A percentile compares a stretch with the other conserved stretches of the same genome.
Evolutionary conservation across 164 flowering plant species (phyloP).

Genomic region (Houttuynia cordata): DNA sequence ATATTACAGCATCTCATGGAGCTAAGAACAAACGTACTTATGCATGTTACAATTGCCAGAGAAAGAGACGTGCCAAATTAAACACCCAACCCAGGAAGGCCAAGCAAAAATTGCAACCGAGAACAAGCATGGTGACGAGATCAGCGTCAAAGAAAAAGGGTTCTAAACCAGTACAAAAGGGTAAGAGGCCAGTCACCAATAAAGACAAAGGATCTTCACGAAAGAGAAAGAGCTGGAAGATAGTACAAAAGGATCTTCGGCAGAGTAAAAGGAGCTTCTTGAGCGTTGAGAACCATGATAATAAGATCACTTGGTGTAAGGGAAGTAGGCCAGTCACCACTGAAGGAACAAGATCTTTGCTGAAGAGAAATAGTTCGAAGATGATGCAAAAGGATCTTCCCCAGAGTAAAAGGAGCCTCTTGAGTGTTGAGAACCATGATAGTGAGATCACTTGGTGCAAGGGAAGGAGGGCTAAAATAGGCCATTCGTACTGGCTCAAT

Average conservation of each 20-base stretch:
- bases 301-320: slow-evolving; percentile 27
- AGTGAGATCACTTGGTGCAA: slow-evolving; percentile 27
- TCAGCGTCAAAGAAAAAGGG: slow-evolving; percentile 47
- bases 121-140: slow-evolving; percentile 21
- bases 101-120: slow-evolving; percentile 4
- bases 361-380: not conserved
- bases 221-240: not conserved
- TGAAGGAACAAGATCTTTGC: not conserved
- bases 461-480: slow-evolving; percentile 35
- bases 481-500: slow-evolving; percentile 65
- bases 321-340: slow-evolving; percentile 27
- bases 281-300: slow-evolving; percentile 16
- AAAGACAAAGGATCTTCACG: not conserved
- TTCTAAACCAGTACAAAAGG: slow-evolving; percentile 8
- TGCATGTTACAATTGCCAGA: slow-evolving; percentile 56
- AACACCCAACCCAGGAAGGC: slow-evolving; percentile 18
- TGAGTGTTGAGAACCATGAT: slow-evolving; percentile 15
- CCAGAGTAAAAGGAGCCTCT: slow-evolving; percentile 15
- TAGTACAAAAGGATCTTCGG: slow-evolving; percentile 15
- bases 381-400: slow-evolving; percentile 16
- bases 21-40: slow-evolving; percentile 29
- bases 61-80: slow-evolving; percentile 16
- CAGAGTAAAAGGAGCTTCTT: slow-evolving; percentile 15
- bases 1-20: slow-evolving; percentile 43
- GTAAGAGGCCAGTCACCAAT: not conserved